Evolutionary conservation across 805 yeast genomes (phyloP).

Genomic region (Komagataella phaffii): DNA sequence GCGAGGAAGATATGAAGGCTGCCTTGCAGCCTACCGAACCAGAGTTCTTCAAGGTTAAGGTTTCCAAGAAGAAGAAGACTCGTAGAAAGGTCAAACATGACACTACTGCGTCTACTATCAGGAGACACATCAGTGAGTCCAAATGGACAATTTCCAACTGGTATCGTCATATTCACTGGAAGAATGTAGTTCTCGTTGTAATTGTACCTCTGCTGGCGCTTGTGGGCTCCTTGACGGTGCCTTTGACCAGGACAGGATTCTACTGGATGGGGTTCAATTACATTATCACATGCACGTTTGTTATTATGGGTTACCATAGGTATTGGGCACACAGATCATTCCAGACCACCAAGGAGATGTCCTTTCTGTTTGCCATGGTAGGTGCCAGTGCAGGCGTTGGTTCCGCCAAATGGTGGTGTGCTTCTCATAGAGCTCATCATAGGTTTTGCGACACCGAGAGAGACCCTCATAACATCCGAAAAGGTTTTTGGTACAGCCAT

Average conservation of each 20-base stretch:
- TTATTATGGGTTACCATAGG: slow-evolving; percentile 78
- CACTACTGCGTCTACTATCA: slow-evolving; percentile 8
- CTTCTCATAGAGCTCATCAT: slow-evolving; percentile 83
- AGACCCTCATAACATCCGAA: slow-evolving; percentile 78
- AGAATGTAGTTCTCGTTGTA: slow-evolving; percentile 42
- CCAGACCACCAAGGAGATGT: slow-evolving; percentile 27
- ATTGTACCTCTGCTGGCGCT: slow-evolving; percentile 41
- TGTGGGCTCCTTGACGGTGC: slow-evolving; percentile 20
- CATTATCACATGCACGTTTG: slow-evolving; percentile 48
- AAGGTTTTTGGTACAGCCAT: slow-evolving; percentile 74
- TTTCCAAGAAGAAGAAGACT: slow-evolving; percentile 2
- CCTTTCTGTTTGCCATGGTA: slow-evolving; percentile 36
- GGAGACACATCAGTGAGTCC: slow-evolving; percentile 50
- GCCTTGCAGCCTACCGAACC: background rate
- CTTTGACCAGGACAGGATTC: slow-evolving; percentile 36
- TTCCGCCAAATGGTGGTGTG: slow-evolving; percentile 65
- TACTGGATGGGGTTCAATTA: slow-evolving; percentile 42
- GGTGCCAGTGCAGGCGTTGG: slow-evolving; percentile 73
- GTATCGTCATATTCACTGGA: slow-evolving; percentile 66
- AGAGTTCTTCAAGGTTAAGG: background rate
- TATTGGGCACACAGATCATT: slow-evolving; percentile 56
- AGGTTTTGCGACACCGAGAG: slow-evolving; percentile 76
- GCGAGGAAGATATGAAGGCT: background rate
- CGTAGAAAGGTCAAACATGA: slow-evolving; percentile 11
- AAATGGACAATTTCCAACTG: slow-evolving; percentile 68